Evolutionary conservation across 495 filamentous ascomycete species (phyloP).

Genomic region (Talaromyces ruber): DNA sequence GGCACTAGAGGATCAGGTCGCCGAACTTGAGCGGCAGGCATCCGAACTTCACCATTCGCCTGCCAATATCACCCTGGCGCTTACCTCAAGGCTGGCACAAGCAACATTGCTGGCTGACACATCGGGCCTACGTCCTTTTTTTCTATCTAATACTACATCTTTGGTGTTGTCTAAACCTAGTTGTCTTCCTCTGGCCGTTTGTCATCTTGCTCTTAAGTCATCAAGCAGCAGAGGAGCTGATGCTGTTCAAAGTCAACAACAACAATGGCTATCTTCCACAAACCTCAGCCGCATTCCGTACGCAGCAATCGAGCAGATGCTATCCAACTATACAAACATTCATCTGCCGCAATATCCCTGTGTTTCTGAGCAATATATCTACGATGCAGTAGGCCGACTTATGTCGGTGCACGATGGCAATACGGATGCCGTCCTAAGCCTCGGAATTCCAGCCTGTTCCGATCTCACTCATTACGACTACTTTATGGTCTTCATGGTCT

Average conservation of each 20-base stretch:
- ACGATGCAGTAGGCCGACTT: neutral
- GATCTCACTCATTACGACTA: neutral
- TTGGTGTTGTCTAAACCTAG: neutral
- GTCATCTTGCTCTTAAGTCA: neutral
- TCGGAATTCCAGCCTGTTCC: neutral
- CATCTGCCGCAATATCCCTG: neutral
- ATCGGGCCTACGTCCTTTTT: neutral
- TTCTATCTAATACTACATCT: neutral
- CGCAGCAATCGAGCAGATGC: neutral
- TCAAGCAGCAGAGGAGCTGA: neutral
- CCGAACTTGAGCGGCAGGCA: neutral
- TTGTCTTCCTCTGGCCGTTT: neutral
- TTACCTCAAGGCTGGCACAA: neutral
- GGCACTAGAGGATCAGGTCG: neutral
- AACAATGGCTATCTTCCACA: neutral
- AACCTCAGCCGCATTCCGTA: neutral
- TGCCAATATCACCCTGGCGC: neutral
- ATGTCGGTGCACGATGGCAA: neutral
- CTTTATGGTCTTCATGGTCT: neutral
- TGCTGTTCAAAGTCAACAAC: neutral
- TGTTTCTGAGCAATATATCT: neutral
- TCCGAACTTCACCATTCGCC: neutral
- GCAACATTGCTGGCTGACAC: neutral
- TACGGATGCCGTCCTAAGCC: neutral
- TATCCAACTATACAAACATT: neutral